Conservation (phyloP, 352 stramenopile genomes). For the Phytophthora nicotianae region DNA sequence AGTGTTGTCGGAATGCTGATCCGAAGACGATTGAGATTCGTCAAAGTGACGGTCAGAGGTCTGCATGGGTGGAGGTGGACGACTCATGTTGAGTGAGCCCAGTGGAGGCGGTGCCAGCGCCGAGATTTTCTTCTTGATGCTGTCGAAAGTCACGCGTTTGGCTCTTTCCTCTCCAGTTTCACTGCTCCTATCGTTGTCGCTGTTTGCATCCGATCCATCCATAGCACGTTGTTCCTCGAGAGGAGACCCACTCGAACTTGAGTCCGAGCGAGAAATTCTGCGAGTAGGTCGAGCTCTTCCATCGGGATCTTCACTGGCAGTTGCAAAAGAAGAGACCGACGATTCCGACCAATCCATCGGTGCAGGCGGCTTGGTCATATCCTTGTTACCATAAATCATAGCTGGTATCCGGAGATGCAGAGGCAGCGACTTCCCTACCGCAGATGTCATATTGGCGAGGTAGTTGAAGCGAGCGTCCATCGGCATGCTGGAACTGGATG, state of each 20-base stretch:
- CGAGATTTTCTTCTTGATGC: conserved; percentile 30
- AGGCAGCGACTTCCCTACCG: conserved; percentile 45
- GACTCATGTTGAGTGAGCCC: conserved; percentile 51
- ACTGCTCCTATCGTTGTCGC: conserved; percentile 2
- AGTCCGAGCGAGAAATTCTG: conserved; percentile 14
- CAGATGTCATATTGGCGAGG: conserved; percentile 53
- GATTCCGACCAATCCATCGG: conserved; percentile 40
- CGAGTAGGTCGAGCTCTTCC: background rate
- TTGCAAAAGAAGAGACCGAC: conserved; percentile 32
- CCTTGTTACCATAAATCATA: conserved; percentile 32
- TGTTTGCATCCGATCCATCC: conserved; percentile 13
- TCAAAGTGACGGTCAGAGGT: background rate
- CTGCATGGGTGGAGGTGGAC: conserved; percentile 40
- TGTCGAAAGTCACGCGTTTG: conserved; percentile 22
- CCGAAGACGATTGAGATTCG: conserved; percentile 15
- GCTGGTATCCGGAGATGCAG: conserved; percentile 50
- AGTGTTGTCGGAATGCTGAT: background rate
- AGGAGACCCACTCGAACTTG: conserved; percentile 19
- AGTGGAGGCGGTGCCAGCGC: conserved; percentile 45
- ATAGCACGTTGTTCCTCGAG: conserved; percentile 11
- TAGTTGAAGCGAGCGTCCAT: conserved; percentile 53
- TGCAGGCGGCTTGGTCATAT: conserved; percentile 48
- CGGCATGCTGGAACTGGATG: conserved; percentile 54
- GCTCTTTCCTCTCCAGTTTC: background rate
- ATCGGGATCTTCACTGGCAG: conserved; percentile 3